Base-by-base conservation (phyloP, 441 rosid species). In the Melastoma candidum region DNA sequence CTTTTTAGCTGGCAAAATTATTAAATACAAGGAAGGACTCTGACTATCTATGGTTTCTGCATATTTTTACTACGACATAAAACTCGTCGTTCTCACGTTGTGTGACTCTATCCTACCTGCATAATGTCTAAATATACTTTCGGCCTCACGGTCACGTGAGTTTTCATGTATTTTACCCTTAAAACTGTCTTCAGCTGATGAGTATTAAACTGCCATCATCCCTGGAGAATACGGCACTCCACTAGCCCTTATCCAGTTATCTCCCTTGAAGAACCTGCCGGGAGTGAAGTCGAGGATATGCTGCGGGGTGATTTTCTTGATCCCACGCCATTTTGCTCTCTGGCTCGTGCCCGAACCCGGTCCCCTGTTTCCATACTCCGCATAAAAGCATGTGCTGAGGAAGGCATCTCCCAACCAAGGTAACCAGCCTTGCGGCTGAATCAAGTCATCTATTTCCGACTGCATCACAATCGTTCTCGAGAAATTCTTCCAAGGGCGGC, bases 401-500 rank as follows among this genome's bases (percentile, higher is more conserved):
- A 88, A 95, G 12, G 77, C 73, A 2, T 54, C 55, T 0, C 84
- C 96, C 0, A 56, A 11, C 96, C 96, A 87, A 1, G 82, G 79
- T 43, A 64, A 14, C 95, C 96, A 90, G 12, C 98, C 98, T 17
- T 76, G 69, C 0, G 95, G 79, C 4, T 76, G 64, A 12, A 90
- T 71, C 22, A 85, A 29, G 49, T 75, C 82, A 0, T 81, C 93
- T 2, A 90, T 79, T 66, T 58, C 81, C 0, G 84, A 67, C 60
- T 83, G 82, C 81, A 87, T 80, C 53, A 90, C 74, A 14, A 87
- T 67, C 0, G 93, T 78, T 43, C 83, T 78, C 0, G 97, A 83
- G 53, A 48, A 76, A 7, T 58, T 67, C 26, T 76, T 88, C 87
- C 85, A 74, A 6, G 93, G 97, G 25, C 95, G 72, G 25, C 93